Conservation (phyloP, 805 yeast species). For the Jamesozyma hellenica region DNA sequence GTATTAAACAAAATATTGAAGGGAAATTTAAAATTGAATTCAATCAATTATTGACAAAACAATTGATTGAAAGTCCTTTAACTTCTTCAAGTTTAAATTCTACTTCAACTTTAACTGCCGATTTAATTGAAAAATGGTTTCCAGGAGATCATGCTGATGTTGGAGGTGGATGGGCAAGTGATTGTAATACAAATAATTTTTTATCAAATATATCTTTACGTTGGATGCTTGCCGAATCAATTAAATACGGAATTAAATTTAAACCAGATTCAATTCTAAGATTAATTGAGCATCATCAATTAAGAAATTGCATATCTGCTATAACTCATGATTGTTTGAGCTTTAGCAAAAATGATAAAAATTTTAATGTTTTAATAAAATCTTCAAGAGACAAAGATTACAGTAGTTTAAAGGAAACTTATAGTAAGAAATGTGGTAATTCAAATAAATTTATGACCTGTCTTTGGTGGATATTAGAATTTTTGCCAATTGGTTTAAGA, state of each 20-base stretch:
- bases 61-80: not conserved
- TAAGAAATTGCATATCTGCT: constrained; percentile 36
- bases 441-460: constrained; percentile 12
- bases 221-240: constrained; percentile 52
- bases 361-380: not conserved
- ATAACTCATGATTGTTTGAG: constrained; percentile 42
- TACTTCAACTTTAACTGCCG: constrained; percentile 13
- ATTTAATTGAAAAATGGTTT: constrained; percentile 46
- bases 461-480: constrained; percentile 55
- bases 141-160: constrained; percentile 62
- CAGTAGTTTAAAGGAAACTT: not conserved
- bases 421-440: constrained; percentile 4
- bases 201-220: constrained; percentile 45
- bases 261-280: constrained; percentile 33
- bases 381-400: not conserved
- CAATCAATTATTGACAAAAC: not conserved
- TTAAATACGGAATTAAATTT: constrained; percentile 41
- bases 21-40: constrained; percentile 4
- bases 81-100: not conserved
- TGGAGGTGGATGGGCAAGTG: constrained; percentile 58
- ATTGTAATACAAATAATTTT: constrained; percentile 29
- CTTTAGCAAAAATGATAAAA: not conserved
- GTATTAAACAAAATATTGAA: constrained; percentile 5
- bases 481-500: constrained; percentile 48
- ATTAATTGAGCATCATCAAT: constrained; percentile 33